These are phyloP conservation scores for Salinomyces thailandicus DNA, from an alignment of 2,329 filamentous ascomycete species.

Conservation along the genomic window DNA sequence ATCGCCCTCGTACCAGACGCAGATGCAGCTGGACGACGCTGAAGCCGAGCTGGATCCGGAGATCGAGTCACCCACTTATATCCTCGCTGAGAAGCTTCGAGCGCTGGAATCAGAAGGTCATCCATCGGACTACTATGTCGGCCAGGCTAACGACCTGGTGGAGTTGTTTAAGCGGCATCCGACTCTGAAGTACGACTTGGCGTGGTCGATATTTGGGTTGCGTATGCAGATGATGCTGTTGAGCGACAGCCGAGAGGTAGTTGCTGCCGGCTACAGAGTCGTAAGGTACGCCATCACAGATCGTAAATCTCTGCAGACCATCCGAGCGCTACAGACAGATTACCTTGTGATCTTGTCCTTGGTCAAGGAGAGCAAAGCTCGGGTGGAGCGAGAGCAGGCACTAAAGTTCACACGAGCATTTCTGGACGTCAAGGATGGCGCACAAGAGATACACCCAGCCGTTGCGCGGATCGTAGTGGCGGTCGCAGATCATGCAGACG, in stretches of 20 bases:
- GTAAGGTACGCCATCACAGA: slow-evolving; percentile 93
- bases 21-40: slow-evolving; percentile 25
- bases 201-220: slow-evolving; percentile 89
- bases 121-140: slow-evolving; percentile 89
- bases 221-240: slow-evolving; percentile 93
- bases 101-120: slow-evolving; percentile 80
- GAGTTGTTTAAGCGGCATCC: slow-evolving; percentile 90
- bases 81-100: slow-evolving; percentile 80
- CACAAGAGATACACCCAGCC: slow-evolving; percentile 74
- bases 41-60: slow-evolving; percentile 54
- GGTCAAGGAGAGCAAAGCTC: slow-evolving; percentile 93
- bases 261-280: slow-evolving; percentile 87
- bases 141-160: slow-evolving; percentile 83
- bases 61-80: slow-evolving; percentile 80
- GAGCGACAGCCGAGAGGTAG: slow-evolving; percentile 89
- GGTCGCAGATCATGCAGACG: slow-evolving; percentile 75
- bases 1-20: slow-evolving; percentile 35
- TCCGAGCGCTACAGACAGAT: slow-evolving; percentile 80
- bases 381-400: slow-evolving; percentile 91
- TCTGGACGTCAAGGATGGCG: slow-evolving; percentile 86
- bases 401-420: slow-evolving; percentile 94
- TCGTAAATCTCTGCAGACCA: slow-evolving; percentile 75
- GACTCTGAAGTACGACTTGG: slow-evolving; percentile 89
- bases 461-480: slow-evolving; percentile 84
- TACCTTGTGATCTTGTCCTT: slow-evolving; percentile 84